These are phyloP conservation scores for Eleusine coracana DNA, from an alignment of 176 grass and related monocot genomes.

Conservation along the genomic window DNA sequence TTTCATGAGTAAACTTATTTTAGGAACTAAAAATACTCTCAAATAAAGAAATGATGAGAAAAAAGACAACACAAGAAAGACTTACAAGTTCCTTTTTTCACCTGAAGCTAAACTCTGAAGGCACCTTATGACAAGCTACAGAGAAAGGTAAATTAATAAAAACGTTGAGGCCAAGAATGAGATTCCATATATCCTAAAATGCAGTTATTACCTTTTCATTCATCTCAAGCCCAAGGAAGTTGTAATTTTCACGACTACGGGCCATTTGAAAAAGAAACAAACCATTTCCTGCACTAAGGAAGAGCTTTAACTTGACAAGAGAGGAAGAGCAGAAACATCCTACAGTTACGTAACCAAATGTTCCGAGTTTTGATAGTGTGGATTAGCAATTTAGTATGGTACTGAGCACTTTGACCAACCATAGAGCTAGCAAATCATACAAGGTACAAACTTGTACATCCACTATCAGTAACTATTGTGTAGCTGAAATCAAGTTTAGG, in stretches of 20 bases:
- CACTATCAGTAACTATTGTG: neutral
- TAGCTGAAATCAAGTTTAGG: slow-evolving; percentile 20
- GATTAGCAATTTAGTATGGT: neutral
- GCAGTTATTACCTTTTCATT: slow-evolving; percentile 70
- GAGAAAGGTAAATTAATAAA: slow-evolving; percentile 32
- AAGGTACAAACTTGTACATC: slow-evolving; percentile 1
- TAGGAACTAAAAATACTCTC: slow-evolving; percentile 28
- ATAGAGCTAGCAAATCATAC: slow-evolving; percentile 19
- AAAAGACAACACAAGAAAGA: slow-evolving; percentile 30
- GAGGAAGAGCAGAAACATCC: neutral
- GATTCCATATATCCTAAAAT: slow-evolving; percentile 17
- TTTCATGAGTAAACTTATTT: slow-evolving; percentile 29
- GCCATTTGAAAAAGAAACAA: slow-evolving; percentile 90
- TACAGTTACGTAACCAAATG: neutral
- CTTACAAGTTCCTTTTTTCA: slow-evolving; percentile 78
- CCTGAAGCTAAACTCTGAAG: slow-evolving; percentile 54
- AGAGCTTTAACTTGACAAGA: slow-evolving; percentile 16
- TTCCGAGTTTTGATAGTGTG: slow-evolving; percentile 6
- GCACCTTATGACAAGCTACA: slow-evolving; percentile 85
- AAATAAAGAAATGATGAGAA: neutral
- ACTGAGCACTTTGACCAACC: slow-evolving; percentile 5
- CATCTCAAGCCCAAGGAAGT: slow-evolving; percentile 98
- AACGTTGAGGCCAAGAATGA: slow-evolving; percentile 14
- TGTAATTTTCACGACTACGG: slow-evolving; percentile 54
- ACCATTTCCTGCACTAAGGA: slow-evolving; percentile 77